Conservation (phyloP, 129 eudicot genomes). For the Pittosporum tobira region DNA sequence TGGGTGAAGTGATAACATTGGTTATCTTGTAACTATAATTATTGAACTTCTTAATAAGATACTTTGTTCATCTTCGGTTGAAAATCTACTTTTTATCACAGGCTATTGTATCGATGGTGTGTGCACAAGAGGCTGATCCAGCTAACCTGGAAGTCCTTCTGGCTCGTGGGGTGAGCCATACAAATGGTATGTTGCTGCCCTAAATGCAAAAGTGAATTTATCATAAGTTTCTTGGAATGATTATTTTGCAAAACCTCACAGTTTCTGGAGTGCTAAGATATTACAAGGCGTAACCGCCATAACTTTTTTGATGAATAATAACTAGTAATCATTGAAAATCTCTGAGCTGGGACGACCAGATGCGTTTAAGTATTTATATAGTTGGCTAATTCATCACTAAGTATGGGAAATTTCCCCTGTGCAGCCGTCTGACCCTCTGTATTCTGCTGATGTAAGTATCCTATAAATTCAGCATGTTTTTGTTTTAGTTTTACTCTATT, state of each 20-base stretch:
- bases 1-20: no score
- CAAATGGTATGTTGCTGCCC: conserved; percentile 57
- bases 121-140: conserved; percentile 37
- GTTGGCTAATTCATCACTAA: conserved; percentile 82
- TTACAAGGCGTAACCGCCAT: background rate
- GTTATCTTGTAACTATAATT: no score
- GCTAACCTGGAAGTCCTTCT: conserved; percentile 93
- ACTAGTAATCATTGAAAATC: background rate
- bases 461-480: background rate
- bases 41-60: no score
- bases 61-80: background rate
- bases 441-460: conserved; percentile 78
- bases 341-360: conserved; percentile 90
- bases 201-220: background rate
- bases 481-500: background rate
- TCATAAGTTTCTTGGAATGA: background rate
- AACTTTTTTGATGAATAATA: background rate
- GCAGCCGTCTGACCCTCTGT: conserved; percentile 57
- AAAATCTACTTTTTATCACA: background rate
- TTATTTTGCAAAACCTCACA: background rate
- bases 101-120: conserved; percentile 11
- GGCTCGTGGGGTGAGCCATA: conserved; percentile 97
- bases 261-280: background rate
- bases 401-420: conserved; percentile 69
- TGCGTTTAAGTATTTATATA: conserved; percentile 76